phyloP scores from a whole-genome alignment of 306 rosid genomes.

The Rosa persica region DNA sequence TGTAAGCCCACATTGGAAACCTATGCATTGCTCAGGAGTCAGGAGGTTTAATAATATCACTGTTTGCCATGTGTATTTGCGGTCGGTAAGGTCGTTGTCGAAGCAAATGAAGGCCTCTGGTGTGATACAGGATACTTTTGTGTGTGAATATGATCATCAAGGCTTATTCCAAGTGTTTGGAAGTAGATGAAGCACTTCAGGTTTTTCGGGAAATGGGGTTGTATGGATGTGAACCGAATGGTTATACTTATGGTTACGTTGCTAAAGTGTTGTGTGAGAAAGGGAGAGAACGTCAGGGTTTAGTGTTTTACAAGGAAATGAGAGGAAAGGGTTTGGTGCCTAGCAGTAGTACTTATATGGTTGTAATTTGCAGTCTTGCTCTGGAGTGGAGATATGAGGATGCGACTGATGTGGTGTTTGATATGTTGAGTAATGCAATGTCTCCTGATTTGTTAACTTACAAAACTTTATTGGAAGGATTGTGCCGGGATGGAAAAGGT shows the following conservation, averaged over 20 bases:
- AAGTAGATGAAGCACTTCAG: constrained; percentile 74
- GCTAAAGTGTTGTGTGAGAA: constrained; percentile 88
- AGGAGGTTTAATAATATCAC: constrained; percentile 65
- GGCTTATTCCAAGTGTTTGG: constrained; percentile 75
- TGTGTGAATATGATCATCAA: constrained; percentile 82
- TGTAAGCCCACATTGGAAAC: constrained; percentile 77
- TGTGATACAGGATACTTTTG: constrained; percentile 77
- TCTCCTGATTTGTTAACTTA: constrained; percentile 82
- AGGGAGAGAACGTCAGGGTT: constrained; percentile 75
- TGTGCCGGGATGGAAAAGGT: constrained; percentile 67
- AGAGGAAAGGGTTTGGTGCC: constrained; percentile 58
- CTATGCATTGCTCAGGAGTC: constrained; percentile 57
- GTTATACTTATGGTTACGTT: constrained; percentile 67
- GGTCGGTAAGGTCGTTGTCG: constrained; percentile 59
- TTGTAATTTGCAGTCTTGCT: constrained; percentile 65
- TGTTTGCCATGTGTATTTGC: constrained; percentile 69
- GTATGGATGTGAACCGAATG: constrained; percentile 82
- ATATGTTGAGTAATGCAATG: constrained; percentile 67
- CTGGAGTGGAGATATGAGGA: constrained; percentile 66
- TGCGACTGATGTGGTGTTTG: constrained; percentile 60
- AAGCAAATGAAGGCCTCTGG: constrained; percentile 84
- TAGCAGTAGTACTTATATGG: constrained; percentile 58
- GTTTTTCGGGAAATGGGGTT: constrained; percentile 82
- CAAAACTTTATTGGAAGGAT: constrained; percentile 70
- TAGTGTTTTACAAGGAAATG: constrained; percentile 75